phyloP scores from a whole-genome alignment of 176 grass and related monocot genomes.

The Paspalum vaginatum region DNA sequence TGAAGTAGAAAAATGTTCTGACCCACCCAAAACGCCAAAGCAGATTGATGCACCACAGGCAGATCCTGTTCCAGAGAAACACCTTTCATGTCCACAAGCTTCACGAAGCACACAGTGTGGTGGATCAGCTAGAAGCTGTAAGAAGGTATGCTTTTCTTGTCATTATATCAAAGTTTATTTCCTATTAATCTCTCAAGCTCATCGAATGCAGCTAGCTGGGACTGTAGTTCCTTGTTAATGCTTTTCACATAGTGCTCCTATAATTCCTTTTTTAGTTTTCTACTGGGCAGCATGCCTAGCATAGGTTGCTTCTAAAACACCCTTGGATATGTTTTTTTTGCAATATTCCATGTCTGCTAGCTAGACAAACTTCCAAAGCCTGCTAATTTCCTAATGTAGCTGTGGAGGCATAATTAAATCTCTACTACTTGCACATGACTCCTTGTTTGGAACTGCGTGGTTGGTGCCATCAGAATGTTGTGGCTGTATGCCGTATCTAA shows the following conservation, averaged over 20 bases:
- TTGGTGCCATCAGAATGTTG: not conserved
- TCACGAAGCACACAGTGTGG: constrained; percentile 50
- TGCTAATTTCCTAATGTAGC: not conserved
- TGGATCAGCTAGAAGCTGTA: constrained; percentile 80
- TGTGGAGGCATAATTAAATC: not conserved
- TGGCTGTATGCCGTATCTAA: not conserved
- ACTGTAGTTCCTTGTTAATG: not conserved
- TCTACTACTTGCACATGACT: not conserved
- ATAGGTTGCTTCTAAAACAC: not conserved
- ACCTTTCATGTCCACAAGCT: constrained; percentile 40
- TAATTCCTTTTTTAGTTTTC: not conserved
- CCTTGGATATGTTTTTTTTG: constrained; percentile 8
- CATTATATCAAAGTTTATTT: not conserved
- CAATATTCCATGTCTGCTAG: not conserved
- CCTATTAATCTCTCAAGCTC: constrained; percentile 4
- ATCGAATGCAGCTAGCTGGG: not conserved
- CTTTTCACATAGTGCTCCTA: not conserved
- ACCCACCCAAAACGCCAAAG: constrained; percentile 39
- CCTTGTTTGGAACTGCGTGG: constrained; percentile 18
- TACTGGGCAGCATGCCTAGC: not conserved
- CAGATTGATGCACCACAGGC: constrained; percentile 33
- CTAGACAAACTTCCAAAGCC: not conserved
- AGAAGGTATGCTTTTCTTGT: constrained; percentile 67
- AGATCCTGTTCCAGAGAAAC: constrained; percentile 44
- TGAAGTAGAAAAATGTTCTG: constrained; percentile 49